Percentiles rank a stretch among this genome's conserved stretches.
Conservation (phyloP, 2,329 filamentous ascomycete species). For the Sclerotiophoma versabilis region DNA sequence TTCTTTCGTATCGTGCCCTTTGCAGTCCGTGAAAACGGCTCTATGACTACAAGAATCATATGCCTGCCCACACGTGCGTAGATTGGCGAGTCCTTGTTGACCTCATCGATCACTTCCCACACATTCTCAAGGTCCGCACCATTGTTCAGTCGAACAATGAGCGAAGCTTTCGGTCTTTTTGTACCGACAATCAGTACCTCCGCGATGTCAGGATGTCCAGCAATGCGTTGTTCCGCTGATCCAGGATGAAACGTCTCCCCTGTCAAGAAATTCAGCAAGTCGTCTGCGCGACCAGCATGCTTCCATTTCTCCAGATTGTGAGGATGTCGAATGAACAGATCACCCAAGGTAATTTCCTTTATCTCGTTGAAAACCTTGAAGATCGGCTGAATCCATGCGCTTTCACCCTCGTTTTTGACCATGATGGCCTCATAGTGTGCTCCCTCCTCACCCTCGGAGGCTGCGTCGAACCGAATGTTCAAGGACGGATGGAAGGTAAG, state of each 20-base stretch:
- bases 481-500: neutral
- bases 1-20: neutral
- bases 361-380: neutral
- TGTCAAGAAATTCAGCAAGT: neutral
- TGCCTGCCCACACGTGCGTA: neutral
- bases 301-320: neutral
- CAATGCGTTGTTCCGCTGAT: neutral
- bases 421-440: neutral
- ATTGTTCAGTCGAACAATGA: neutral
- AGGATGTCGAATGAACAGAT: neutral
- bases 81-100: neutral
- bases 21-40: neutral
- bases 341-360: neutral
- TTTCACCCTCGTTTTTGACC: neutral
- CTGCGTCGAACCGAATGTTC: neutral
- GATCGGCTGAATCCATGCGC: neutral
- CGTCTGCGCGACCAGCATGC: neutral
- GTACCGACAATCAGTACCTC: neutral
- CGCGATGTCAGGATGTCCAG: neutral
- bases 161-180: neutral
- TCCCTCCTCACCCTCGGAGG: neutral
- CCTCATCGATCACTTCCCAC: neutral
- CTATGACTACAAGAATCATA: neutral
- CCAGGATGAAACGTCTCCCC: neutral
- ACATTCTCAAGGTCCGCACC: neutral